Base-by-base conservation (phyloP, 192 early-diverging fungal species). In the Backusella westeae region DNA sequence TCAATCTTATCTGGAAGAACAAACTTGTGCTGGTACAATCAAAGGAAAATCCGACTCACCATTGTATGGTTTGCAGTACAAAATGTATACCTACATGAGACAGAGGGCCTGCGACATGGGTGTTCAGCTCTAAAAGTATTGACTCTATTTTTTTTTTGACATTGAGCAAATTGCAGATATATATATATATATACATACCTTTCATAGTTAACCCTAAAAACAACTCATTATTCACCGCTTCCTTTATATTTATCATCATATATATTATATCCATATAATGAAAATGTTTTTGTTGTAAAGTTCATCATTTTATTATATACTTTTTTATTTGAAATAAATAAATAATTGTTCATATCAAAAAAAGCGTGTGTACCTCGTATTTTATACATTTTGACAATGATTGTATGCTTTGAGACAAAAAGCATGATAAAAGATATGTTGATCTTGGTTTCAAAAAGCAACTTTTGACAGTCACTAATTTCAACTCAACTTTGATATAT, bases 41-140 rank as follows among this genome's bases (percentile, higher is more conserved):
- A 52, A 71, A 56, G 69, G 38, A n/a, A 52, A 39, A n/a, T 56
- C 49, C 15, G 76, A 78, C 53, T 75, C 80, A 36, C 80, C 80
- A 29, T 38, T 81, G n/a, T 72, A 78, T 56, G 69, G 67, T 29
- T 73, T 81, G 29, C 80, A 81, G 38, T 77, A 81, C 34, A 81
- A 78, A 67, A 75, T 81, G 76, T 78, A 77, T 38, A 77, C 59
- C 12, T 81, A 74, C 63, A 53, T 81, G 76, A 71, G 74, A 52
- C 80, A 75, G 32, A 69, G 74, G 36, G 80, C 72, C 3, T 67
- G 29, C 67, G 76, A 81, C 53, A 44, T 80, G 41, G 78, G 78
- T 39, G 39, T 74, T n/a, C 69, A 78, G 41, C 77, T 73, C 19
- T 46, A 59, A 29, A 23, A 26, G 7, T 9, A 56, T 10, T 26